These are phyloP conservation scores for Hymenoscyphus albidus DNA, from an alignment of 2,329 filamentous ascomycete species.

Conservation along the genomic window DNA sequence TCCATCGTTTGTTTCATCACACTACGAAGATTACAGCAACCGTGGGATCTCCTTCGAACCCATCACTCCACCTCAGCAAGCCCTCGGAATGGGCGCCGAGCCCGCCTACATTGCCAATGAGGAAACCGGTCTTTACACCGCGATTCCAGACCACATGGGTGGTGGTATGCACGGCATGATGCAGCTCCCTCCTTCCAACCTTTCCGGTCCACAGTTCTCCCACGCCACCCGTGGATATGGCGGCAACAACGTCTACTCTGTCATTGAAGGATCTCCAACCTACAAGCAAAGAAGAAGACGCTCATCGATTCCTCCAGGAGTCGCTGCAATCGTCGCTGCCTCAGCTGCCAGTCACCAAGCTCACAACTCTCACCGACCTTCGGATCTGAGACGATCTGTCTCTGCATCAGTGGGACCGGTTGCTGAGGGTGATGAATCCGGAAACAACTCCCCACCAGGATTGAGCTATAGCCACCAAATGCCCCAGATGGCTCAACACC, in stretches of 20 bases:
- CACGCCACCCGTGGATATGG: conserved; percentile 64
- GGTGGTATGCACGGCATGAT: conserved; percentile 82
- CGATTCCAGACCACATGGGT: conserved; percentile 79
- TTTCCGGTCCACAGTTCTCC: conserved; percentile 75
- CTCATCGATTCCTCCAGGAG: conserved; percentile 83
- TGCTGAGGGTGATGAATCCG: conserved; percentile 73
- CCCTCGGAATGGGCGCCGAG: conserved; percentile 74
- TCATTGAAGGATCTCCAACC: conserved; percentile 95
- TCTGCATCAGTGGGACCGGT: conserved; percentile 82
- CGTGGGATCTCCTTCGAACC: conserved; percentile 95
- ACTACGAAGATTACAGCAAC: conserved; percentile 97
- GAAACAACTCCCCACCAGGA: conserved; percentile 74
- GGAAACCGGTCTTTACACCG: conserved; percentile 92
- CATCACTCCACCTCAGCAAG: conserved; percentile 90
- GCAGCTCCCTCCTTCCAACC: conserved; percentile 80
- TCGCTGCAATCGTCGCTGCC: conserved; percentile 65
- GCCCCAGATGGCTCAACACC: conserved; percentile 63
- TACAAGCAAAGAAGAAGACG: conserved; percentile 96
- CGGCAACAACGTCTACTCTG: conserved; percentile 80
- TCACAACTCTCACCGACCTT: conserved; percentile 69
- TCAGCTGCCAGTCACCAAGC: conserved; percentile 49
- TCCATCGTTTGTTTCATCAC: conserved; percentile 96
- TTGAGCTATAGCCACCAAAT: conserved; percentile 68
- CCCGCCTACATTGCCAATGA: conserved; percentile 98
- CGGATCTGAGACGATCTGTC: conserved; percentile 86